Conservation (phyloP, 495 filamentous ascomycete genomes). For the Aspergillus indologenus region DNA sequence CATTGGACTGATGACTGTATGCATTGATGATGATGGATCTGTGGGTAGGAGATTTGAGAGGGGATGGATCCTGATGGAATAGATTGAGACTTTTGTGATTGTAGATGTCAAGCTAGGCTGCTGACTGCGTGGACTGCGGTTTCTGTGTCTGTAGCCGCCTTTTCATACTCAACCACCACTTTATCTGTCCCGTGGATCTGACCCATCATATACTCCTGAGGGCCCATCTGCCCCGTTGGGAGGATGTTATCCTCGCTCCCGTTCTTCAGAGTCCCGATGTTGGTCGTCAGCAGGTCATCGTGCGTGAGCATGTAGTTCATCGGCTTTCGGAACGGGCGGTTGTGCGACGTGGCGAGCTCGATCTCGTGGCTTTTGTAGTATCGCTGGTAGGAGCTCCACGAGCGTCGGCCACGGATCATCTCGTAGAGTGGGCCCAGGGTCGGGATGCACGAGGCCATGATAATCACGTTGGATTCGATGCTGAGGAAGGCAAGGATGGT, state of each 20-base stretch:
- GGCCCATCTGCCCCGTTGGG: background rate
- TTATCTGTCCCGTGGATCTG: conserved; percentile 21
- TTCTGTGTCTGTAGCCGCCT: too few relatives aligned
- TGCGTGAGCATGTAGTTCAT: conserved; percentile 1
- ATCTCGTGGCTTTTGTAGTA: conserved; percentile 12
- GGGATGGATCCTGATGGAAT: too few relatives aligned
- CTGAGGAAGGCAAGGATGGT: too few relatives aligned
- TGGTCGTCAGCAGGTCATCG: conserved; percentile 10
- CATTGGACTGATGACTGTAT: too few relatives aligned
- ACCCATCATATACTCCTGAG: conserved; percentile 4
- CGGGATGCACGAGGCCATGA: conserved; percentile 49
- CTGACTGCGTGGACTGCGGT: too few relatives aligned
- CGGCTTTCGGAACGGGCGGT: background rate
- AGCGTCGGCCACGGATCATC: conserved; percentile 22
- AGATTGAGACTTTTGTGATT: too few relatives aligned
- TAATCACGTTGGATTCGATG: conserved; percentile 46
- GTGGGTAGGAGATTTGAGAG: too few relatives aligned
- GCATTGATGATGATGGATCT: too few relatives aligned
- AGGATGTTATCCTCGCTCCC: conserved; percentile 21
- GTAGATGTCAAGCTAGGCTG: too few relatives aligned
- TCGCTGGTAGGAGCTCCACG: conserved; percentile 9
- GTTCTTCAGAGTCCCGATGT: background rate
- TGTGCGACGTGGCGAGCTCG: conserved; percentile 1
- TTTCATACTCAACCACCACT: conserved; percentile 21
- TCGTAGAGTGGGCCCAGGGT: conserved; percentile 44